Conservation (phyloP, 2,329 filamentous ascomycete species). For the Biscogniauxia sp. region DNA sequence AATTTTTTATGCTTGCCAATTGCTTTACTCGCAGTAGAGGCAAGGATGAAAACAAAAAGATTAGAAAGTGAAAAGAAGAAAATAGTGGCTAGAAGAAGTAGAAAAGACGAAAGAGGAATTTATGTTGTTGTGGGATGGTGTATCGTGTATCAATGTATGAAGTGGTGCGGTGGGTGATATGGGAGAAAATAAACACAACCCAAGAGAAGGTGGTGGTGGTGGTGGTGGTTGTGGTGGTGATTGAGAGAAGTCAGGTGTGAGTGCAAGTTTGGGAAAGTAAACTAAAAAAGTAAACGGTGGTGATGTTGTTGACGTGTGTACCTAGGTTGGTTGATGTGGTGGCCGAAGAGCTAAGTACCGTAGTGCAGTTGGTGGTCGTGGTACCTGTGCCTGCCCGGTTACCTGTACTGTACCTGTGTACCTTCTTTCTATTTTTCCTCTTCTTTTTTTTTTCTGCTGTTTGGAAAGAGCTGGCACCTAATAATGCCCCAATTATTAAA, state of each 20-base stretch:
- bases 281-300: neutral
- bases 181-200: neutral
- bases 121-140: too few relatives aligned
- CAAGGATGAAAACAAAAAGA: too few relatives aligned
- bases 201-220: neutral
- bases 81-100: too few relatives aligned
- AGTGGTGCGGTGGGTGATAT: neutral
- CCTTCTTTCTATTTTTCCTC: too few relatives aligned
- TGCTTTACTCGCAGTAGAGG: too few relatives aligned
- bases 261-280: neutral
- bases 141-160: too few relatives aligned
- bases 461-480: neutral
- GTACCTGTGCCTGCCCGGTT: neutral
- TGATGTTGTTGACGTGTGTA: neutral
- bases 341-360: neutral
- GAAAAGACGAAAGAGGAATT: too few relatives aligned
- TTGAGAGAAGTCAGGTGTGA: too few relatives aligned
- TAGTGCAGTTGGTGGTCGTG: too few relatives aligned
- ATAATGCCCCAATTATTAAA: neutral
- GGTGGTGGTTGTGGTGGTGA: neutral
- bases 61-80: too few relatives aligned
- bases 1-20: too few relatives aligned
- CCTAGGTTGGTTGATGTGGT: neutral
- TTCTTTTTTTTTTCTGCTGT: constrained; percentile 4
- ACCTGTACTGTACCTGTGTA: too few relatives aligned